These are phyloP conservation scores for Infundibulicybe gibba DNA, from an alignment of 768 basidiomycete species.

Conservation along the genomic window DNA sequence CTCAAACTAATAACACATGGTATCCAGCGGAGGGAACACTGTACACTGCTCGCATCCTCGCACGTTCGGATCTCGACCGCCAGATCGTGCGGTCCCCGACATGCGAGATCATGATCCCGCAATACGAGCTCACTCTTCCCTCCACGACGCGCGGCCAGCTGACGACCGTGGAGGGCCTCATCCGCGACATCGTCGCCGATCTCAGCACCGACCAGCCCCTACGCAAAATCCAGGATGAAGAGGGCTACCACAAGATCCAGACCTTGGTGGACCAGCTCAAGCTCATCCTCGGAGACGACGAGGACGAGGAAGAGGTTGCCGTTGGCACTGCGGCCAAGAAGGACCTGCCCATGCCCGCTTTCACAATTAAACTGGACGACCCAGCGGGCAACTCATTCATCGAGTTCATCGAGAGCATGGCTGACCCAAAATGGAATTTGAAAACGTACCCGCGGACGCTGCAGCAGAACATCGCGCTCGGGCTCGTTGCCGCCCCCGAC, in stretches of 20 bases:
- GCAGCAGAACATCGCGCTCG: slow-evolving; percentile 79
- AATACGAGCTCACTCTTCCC: slow-evolving; percentile 89
- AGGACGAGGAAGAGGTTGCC: too few species aligned
- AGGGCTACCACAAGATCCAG: slow-evolving; percentile 71
- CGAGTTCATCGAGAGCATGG: slow-evolving; percentile 82
- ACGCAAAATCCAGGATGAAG: slow-evolving; percentile 74
- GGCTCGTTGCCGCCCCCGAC: slow-evolving; percentile 59
- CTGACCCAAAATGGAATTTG: slow-evolving; percentile 92
- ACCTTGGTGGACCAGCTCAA: slow-evolving; percentile 61
- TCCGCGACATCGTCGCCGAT: slow-evolving; percentile 80
- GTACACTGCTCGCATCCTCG: slow-evolving; percentile 78
- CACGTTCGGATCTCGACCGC: slow-evolving; percentile 78
- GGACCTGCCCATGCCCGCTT: slow-evolving; percentile 58
- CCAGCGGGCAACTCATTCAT: slow-evolving; percentile 96
- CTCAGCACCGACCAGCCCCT: slow-evolving; percentile 80
- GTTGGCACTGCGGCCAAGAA: slow-evolving; percentile 31
- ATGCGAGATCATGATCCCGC: slow-evolving; percentile 83
- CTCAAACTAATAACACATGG: too few species aligned
- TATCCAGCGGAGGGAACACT: slow-evolving; percentile 71
- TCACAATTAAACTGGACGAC: slow-evolving; percentile 87
- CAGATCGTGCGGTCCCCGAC: slow-evolving; percentile 89
- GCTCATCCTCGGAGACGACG: slow-evolving; percentile 59
- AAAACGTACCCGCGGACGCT: slow-evolving; percentile 74
- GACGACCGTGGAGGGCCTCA: slow-evolving; percentile 93
- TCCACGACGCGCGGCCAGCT: slow-evolving; percentile 81